Evolutionary conservation across 176 grass and related monocot species (phyloP), one percentile per base, ranked within the genome.

Genomic region (Pontederia crassipes): DNA sequence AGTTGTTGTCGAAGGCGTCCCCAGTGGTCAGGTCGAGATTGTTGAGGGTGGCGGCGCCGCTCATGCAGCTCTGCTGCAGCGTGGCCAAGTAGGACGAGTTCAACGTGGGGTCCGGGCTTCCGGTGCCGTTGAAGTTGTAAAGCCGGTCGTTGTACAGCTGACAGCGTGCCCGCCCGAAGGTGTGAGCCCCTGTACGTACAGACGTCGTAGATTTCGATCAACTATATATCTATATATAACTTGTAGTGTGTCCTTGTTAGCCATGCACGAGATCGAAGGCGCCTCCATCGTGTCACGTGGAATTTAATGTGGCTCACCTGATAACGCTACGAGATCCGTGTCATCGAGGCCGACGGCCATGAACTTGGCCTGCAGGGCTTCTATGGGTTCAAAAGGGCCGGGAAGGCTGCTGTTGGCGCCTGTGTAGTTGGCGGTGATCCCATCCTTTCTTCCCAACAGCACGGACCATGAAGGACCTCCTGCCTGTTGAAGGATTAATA

Each of bases 241-340:
- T 24, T 24, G 20, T 24, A 24, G 20, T 24, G 1, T 24, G 20
- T 5, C 29, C 9, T 63, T 9, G 62, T 17, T 17, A 46, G 1
- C 8, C 0, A 24, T 24, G 20, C 20, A 45, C 9, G 17, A 17
- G 28, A 45, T 66, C 12, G 8, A 66, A 45, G 20, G 20, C 20
- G 62, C 28, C 2, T 20, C 11, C 56, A 11, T 62, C 4, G 2
- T 3, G 18, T 47, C 1, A 14, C 0, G 28, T 12, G 13, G 13
- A 28, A 4, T 51, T 66, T 1, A 50, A 52, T 15, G 10, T 47
- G 49, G 8, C 16, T 35, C 49, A 82, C 88, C 83, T 35, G 83
- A 88, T 61, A 93, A 76, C 27, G 88, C 63, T 54, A 93, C 88
- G 35, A 91, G 88, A 18, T 91, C 88, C 2, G 29, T 52, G 9